These are phyloP conservation scores for Coprinopsis strossmayeri DNA, from an alignment of 768 basidiomycete genomes.

Conservation along the genomic window DNA sequence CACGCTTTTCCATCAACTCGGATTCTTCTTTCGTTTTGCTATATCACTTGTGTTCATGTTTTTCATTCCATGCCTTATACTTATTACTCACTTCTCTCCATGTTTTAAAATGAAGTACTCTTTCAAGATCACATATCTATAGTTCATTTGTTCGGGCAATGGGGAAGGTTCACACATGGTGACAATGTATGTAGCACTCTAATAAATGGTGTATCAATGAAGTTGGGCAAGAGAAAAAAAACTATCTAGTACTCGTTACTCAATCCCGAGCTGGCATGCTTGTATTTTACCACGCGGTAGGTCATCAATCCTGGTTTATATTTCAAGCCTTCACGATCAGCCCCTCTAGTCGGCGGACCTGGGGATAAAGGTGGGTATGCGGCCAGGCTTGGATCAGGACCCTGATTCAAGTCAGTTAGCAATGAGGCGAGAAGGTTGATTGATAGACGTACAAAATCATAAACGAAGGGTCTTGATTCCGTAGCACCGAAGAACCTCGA, in stretches of 20 bases:
- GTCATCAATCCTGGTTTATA: slow-evolving; percentile 4
- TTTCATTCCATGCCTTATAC: neutral
- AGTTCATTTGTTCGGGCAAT: slow-evolving; percentile 10
- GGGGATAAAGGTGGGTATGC: neutral
- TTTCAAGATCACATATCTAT: neutral
- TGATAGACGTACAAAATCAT: slow-evolving; percentile 54
- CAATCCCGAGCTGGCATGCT: slow-evolving; percentile 4
- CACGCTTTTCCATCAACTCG: neutral
- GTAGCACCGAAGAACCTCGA: slow-evolving; percentile 76
- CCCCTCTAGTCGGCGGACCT: neutral
- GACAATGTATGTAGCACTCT: neutral
- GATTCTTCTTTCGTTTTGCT: neutral
- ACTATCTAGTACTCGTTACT: too few relatives aligned
- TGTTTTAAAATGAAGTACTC: neutral
- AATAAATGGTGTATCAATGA: neutral
- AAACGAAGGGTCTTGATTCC: slow-evolving; percentile 69
- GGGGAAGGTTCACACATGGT: neutral
- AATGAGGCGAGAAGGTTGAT: neutral
- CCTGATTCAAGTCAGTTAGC: neutral
- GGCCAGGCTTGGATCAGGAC: neutral
- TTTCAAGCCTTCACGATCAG: slow-evolving; percentile 2
- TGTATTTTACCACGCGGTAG: slow-evolving; percentile 7
- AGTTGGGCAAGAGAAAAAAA: neutral
- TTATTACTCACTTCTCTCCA: neutral
- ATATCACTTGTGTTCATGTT: neutral